Evolutionary conservation across 2,329 filamentous ascomycete species (phyloP), one percentile per base, ranked within the genome.

Genomic region (Xylariaceae sp.): DNA sequence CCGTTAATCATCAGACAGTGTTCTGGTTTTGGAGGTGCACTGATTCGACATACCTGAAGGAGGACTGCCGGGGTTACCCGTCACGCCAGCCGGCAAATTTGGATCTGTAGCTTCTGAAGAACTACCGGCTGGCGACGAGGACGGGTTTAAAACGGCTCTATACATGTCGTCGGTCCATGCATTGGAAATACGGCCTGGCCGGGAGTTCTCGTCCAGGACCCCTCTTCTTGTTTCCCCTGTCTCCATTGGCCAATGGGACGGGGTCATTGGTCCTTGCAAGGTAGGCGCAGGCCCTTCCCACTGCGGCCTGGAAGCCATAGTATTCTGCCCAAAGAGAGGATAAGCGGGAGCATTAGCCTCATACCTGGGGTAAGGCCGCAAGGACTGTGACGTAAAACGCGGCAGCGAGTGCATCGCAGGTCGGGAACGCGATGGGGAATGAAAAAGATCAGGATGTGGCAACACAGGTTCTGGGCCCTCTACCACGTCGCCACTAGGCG

Each of bases 341-440:
- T 24, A 11, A 24, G 11, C 7, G 6, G 6, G 21, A 24, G 7
- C 21, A 24, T 24, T 45, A 4, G 38, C n/a, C 19, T 17, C 15
- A 13, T 35, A 38, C 30, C 36, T 15, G 29, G 18, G 11, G 12
- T 23, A 9, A 35, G 31, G 12, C 31, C 38, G 16, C 19, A 3
- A 33, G 28, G 30, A 24, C 13, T 40, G 41, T n/a, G 15, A 8
- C 12, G 34, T 26, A 24, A 41, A 14, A 31, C 23, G 41, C 8
- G 44, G 44, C 15, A 31, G 31, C 11, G 44, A 41, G 27, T 37
- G 44, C 44, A 47, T 45, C 11, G 39, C 24, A 3, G 41, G 30
- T 35, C 44, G 21, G 14, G 32, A 41, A 14, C 38, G 37, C 12
- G 38, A 11, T 15, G 23, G 15, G 5, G 34, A 33, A 8, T 32